A percentile compares a stretch with the other conserved stretches of the same genome.
These are phyloP conservation scores for Golubevia pallescens DNA, from an alignment of 1,284 basidiomycete species.

Conservation along the genomic window DNA sequence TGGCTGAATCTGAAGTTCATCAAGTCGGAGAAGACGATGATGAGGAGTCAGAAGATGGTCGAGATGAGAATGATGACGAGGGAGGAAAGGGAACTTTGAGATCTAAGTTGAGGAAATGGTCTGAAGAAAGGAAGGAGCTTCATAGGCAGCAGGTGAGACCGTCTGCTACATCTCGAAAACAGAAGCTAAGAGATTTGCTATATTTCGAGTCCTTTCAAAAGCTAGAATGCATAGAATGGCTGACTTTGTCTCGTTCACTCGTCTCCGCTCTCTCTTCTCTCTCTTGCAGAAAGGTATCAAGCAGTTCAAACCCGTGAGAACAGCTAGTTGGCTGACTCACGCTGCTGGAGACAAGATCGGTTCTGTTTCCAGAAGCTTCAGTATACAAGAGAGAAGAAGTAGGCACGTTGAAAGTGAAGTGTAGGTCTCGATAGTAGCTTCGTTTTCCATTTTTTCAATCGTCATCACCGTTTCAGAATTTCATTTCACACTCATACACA, in stretches of 20 bases:
- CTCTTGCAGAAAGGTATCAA: constrained; percentile 30
- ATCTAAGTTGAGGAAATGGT: constrained; percentile 29
- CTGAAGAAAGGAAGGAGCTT: constrained; percentile 27
- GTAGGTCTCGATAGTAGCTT: neutral
- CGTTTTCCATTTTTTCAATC: too few relatives aligned
- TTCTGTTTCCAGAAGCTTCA: constrained; percentile 13
- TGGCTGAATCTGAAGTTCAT: neutral
- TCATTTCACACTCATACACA: too few relatives aligned
- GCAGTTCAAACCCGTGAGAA: constrained; percentile 30
- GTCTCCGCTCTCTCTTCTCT: too few relatives aligned
- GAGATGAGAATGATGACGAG: neutral
- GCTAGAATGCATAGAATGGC: too few relatives aligned
- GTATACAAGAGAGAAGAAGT: constrained; percentile 19
- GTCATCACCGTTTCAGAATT: too few relatives aligned
- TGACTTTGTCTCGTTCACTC: too few relatives aligned
- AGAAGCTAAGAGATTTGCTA: too few relatives aligned
- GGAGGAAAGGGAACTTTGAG: constrained; percentile 7
- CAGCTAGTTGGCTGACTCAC: constrained; percentile 24
- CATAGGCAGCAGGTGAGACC: constrained; percentile 18
- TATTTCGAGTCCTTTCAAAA: too few relatives aligned
- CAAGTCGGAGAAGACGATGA: constrained; percentile 10
- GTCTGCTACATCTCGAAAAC: too few relatives aligned
- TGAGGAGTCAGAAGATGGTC: constrained; percentile 8
- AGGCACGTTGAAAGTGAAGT: constrained; percentile 29
- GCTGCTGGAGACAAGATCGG: constrained; percentile 13